phyloP scores from a whole-genome alignment of 306 rosid genomes.

The Benincasa hispida region DNA sequence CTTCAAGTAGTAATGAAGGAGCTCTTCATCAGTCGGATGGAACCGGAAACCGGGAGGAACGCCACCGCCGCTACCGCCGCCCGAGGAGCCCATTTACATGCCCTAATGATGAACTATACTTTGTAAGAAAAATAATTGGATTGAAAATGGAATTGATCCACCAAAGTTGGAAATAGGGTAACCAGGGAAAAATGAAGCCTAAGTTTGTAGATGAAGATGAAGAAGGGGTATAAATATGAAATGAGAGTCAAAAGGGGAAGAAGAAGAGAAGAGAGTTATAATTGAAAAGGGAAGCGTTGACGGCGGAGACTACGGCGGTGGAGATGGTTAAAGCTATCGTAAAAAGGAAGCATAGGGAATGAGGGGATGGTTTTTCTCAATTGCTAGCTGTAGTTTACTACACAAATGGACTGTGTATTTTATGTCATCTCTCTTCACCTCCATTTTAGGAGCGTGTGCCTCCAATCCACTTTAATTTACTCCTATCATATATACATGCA shows the following conservation, averaged over 20 bases:
- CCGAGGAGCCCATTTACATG: constrained; percentile 44
- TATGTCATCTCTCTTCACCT: background rate
- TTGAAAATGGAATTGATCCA: background rate
- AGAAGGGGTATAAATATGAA: constrained; percentile 12
- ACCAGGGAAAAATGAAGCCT: background rate
- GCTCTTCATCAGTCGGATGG: constrained; percentile 91
- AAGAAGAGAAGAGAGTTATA: background rate
- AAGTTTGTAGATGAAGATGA: background rate
- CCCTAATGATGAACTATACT: background rate
- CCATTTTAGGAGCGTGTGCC: background rate
- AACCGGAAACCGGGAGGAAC: constrained; percentile 96
- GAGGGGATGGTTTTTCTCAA: background rate
- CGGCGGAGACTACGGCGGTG: constrained; percentile 98
- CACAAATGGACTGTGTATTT: background rate
- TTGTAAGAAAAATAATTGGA: background rate
- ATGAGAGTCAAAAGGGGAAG: constrained; percentile 37
- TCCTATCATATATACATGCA: too few relatives aligned
- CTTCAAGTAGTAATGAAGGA: constrained; percentile 82
- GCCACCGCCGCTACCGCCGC: constrained; percentile 51
- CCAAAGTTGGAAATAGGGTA: background rate
- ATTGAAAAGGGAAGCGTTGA: constrained; percentile 48
- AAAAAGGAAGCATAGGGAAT: background rate
- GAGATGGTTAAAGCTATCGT: constrained; percentile 57
- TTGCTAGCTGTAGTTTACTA: constrained; percentile 9
- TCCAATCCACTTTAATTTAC: background rate